Conservation (phyloP, 2,329 filamentous ascomycete species). For the Paecilomyces sp. region DNA sequence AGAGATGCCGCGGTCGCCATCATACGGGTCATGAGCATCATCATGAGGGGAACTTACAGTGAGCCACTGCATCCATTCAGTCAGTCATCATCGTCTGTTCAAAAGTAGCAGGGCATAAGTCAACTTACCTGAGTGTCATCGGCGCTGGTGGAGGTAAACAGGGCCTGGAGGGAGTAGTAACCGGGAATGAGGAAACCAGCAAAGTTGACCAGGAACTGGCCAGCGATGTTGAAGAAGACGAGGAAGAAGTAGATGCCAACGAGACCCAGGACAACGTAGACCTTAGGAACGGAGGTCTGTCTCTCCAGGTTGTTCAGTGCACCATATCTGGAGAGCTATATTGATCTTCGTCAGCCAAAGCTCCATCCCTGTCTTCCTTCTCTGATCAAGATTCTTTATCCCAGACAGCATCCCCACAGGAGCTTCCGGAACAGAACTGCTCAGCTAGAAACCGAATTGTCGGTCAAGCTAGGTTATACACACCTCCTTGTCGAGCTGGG, state of each 20-base stretch:
- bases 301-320: constrained; percentile 61
- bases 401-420: neutral
- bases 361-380: neutral
- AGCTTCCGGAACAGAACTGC: neutral
- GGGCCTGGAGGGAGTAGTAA: constrained; percentile 59
- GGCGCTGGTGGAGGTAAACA: constrained; percentile 53
- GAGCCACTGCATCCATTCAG: constrained; percentile 47
- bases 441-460: constrained; percentile 9
- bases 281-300: constrained; percentile 62
- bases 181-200: constrained; percentile 59
- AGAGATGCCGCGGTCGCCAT: neutral
- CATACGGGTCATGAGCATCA: neutral
- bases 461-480: constrained; percentile 16
- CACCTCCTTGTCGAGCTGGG: constrained; percentile 64
- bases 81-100: constrained; percentile 12
- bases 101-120: neutral
- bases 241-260: constrained; percentile 62
- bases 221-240: constrained; percentile 65
- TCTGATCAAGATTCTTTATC: neutral
- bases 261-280: constrained; percentile 59
- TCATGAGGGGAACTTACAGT: constrained; percentile 39
- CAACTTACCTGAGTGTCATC: constrained; percentile 58
- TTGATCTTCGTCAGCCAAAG: neutral
- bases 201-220: constrained; percentile 61
- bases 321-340: constrained; percentile 60